These are phyloP conservation scores for Sodiomyces alkalinus DNA, from an alignment of 2,329 filamentous ascomycete genomes.

Conservation along the genomic window DNA sequence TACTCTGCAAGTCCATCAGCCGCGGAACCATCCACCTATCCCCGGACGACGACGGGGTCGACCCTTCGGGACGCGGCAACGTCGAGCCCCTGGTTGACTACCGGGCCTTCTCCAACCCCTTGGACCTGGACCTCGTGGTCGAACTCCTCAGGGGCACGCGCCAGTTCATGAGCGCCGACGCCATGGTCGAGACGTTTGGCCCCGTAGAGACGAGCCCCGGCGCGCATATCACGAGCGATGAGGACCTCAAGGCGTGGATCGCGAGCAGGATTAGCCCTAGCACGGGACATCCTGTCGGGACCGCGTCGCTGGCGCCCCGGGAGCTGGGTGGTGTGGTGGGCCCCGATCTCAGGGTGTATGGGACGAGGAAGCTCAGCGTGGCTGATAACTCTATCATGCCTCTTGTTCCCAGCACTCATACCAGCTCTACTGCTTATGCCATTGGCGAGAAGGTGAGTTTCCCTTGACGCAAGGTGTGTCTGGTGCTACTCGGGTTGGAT, in stretches of 20 bases:
- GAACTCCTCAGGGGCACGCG: too few relatives aligned
- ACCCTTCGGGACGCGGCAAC: too few relatives aligned
- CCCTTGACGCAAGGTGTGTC: too few relatives aligned
- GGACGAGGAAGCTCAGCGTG: conserved; percentile 16
- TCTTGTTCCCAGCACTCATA: conserved; percentile 20
- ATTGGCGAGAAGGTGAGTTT: conserved; percentile 37
- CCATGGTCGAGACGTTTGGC: conserved; percentile 12
- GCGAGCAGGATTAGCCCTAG: conserved; percentile 16
- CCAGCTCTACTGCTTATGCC: conserved; percentile 33
- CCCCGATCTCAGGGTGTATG: conserved; percentile 17
- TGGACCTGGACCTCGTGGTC: conserved; percentile 19
- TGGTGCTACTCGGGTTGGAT: too few relatives aligned
- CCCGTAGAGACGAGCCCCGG: conserved; percentile 16
- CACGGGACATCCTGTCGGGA: conserved; percentile 25
- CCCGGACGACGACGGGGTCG: conserved; percentile 8
- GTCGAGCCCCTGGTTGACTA: conserved; percentile 17
- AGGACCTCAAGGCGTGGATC: conserved; percentile 10
- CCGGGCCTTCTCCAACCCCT: conserved; percentile 17
- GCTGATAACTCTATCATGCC: conserved; percentile 14
- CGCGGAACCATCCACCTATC: conserved; percentile 17
- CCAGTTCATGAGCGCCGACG: too few relatives aligned
- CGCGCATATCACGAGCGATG: conserved; percentile 7
- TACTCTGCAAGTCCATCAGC: conserved; percentile 18
- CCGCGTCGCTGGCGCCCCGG: conserved; percentile 26
- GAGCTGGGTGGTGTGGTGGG: conserved; percentile 20